Evolutionary conservation across 2,329 filamentous ascomycete genomes (phyloP).

Genomic region (Aspergillus terreus): DNA sequence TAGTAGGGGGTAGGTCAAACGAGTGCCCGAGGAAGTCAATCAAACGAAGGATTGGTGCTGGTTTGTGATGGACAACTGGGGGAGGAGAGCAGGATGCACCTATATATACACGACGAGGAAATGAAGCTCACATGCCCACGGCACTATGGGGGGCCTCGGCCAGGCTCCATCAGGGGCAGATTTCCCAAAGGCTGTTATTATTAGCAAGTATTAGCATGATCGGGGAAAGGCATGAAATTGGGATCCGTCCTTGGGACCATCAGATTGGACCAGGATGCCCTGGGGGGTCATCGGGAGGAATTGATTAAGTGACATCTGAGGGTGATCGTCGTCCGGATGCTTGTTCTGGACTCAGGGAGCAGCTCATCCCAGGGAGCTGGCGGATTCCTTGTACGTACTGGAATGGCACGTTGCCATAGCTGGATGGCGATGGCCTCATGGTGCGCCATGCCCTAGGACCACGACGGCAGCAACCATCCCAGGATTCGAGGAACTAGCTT

Average conservation of each 20-base stretch:
- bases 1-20: conserved; percentile 8
- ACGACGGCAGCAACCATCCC: background rate
- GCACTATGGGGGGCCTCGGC: conserved; percentile 1
- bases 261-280: conserved; percentile 1
- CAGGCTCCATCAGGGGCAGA: conserved; percentile 8
- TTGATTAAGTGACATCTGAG: conserved; percentile 6
- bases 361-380: too few relatives aligned
- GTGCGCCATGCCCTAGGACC: background rate
- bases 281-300: conserved; percentile 3
- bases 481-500: background rate
- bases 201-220: conserved; percentile 10
- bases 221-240: background rate
- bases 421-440: background rate
- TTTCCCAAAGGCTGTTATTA: conserved; percentile 2
- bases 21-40: conserved; percentile 15
- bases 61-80: conserved; percentile 5
- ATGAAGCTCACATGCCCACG: conserved; percentile 12
- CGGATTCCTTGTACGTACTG: background rate
- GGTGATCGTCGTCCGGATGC: conserved; percentile 10
- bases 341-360: conserved; percentile 10
- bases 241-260: background rate
- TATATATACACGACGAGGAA: conserved; percentile 12
- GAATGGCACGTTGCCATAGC: background rate
- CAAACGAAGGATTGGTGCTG: conserved; percentile 15
- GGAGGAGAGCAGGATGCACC: background rate